A percentile compares a stretch with the other conserved stretches of the same genome.
These are phyloP conservation scores for Guyanaporus albipodus DNA, from an alignment of 768 basidiomycete genomes.

Conservation along the genomic window DNA sequence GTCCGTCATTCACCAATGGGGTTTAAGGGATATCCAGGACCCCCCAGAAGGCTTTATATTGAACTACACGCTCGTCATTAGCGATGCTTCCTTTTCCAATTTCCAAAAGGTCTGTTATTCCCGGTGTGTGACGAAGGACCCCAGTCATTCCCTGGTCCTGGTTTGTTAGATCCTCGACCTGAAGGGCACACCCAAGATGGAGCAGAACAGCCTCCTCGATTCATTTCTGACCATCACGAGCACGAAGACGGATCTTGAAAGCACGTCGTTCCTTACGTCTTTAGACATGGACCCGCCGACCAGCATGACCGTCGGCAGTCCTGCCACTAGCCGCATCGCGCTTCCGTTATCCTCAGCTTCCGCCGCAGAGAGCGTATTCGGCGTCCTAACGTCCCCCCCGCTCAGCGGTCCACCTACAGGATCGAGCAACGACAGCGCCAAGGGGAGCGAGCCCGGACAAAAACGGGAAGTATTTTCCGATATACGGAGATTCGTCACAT, in stretches of 20 bases:
- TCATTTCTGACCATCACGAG: conserved; percentile 91
- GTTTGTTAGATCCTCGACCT: conserved; percentile 80
- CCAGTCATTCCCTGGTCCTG: conserved; percentile 4
- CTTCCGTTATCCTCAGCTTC: conserved; percentile 40
- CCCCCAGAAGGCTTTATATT: conserved; percentile 92
- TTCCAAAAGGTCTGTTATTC: conserved; percentile 86
- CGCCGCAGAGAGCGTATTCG: conserved; percentile 53
- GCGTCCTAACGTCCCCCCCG: conserved; percentile 56
- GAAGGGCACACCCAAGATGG: conserved; percentile 82
- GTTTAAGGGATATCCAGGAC: conserved; percentile 47
- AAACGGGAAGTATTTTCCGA: conserved; percentile 86
- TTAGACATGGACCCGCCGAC: conserved; percentile 92
- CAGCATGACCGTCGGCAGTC: conserved; percentile 56
- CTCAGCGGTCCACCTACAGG: conserved; percentile 61
- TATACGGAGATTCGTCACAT: conserved; percentile 83
- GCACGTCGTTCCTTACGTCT: conserved; percentile 86
- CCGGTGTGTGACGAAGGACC: neutral
- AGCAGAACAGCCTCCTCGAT: conserved; percentile 89
- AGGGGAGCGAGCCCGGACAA: conserved; percentile 40
- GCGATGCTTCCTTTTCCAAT: conserved; percentile 92
- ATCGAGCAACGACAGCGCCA: conserved; percentile 44
- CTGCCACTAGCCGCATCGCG: conserved; percentile 58
- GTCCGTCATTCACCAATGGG: neutral
- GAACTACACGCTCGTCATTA: conserved; percentile 92
- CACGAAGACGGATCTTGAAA: conserved; percentile 82